Base-by-base conservation (phyloP, 73 alveolate species). In the Halteria grandinella region DNA sequence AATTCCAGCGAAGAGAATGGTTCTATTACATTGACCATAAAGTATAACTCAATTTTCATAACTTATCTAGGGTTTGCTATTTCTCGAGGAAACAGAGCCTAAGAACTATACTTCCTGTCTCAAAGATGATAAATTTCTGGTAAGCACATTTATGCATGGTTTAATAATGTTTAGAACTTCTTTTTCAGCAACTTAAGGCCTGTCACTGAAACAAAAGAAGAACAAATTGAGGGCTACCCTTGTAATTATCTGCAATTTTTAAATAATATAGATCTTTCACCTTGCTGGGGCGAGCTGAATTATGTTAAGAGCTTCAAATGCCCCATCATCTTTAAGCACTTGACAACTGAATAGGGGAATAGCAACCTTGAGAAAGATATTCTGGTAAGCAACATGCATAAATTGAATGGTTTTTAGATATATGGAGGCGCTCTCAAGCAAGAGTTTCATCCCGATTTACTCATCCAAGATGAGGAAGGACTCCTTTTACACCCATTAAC, bases 61-160 rank as follows among this genome's bases (percentile, higher is more conserved):
- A 18, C 8, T 60, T 15, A 15, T 29, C 32, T 3, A 76, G 79
- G 93, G 93, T 0, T 43, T 76, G 11, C 77, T 84, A 1, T 84
- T 29, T 40, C 31, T 84, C 23, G 93, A 84, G 33, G 93, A 84
- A 49, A 84, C 93, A 43, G 79, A 76, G 25, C 93, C 93, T 12
- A 84, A 84, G 54, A 84, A 75, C 34, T 84, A 71, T 40, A 51
- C 89, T 4, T 47, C 86, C 24, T 48, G 89, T 28, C 48, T 84
- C 4, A 84, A 84, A 66, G 83, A 84, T 43, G 85, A 51, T 25
- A 84, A 83, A 51, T 84, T 84, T 50, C 52, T 84, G 47, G 86
- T 59, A 73, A 17, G 17, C 33, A 23, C 29, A 18, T 69, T 51
- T 36, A 6, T 36, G 17, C 10, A 39, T 39, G 15, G 17, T 32